Evolutionary conservation across 768 basidiomycete genomes (phyloP).

Genomic region (Termitomyces sp.): DNA sequence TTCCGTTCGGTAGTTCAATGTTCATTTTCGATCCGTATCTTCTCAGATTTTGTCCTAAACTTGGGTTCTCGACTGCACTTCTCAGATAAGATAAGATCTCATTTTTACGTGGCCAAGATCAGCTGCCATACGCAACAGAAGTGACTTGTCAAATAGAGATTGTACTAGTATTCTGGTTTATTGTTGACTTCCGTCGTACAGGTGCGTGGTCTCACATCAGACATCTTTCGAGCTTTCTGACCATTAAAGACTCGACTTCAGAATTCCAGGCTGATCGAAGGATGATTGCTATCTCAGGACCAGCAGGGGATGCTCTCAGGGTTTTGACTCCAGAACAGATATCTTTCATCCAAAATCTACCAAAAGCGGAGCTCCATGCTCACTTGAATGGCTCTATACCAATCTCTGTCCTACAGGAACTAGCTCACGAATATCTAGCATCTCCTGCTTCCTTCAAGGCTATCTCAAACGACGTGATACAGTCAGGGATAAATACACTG

Average conservation of each 20-base stretch:
- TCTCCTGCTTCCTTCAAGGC: constrained; percentile 4
- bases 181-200: neutral
- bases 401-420: constrained; percentile 51
- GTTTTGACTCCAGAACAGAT: constrained; percentile 49
- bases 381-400: constrained; percentile 87
- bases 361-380: constrained; percentile 84
- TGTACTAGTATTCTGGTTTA: neutral
- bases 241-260: neutral
- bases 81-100: neutral
- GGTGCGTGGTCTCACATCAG: neutral
- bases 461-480: constrained; percentile 23
- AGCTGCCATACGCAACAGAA: too few relatives aligned
- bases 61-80: too few relatives aligned
- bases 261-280: neutral
- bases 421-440: constrained; percentile 41
- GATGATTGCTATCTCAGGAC: constrained; percentile 29
- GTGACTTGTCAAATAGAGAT: neutral
- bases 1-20: too few relatives aligned
- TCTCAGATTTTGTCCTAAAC: too few relatives aligned
- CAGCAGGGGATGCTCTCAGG: constrained; percentile 46
- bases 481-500: constrained; percentile 30
- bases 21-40: too few relatives aligned
- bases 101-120: too few relatives aligned
- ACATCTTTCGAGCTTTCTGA: neutral
- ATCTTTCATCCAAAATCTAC: constrained; percentile 54